Percentiles rank a stretch among this genome's conserved stretches.
phyloP scores from a whole-genome alignment of 306 rosid species.

The Quercus bicolor region DNA sequence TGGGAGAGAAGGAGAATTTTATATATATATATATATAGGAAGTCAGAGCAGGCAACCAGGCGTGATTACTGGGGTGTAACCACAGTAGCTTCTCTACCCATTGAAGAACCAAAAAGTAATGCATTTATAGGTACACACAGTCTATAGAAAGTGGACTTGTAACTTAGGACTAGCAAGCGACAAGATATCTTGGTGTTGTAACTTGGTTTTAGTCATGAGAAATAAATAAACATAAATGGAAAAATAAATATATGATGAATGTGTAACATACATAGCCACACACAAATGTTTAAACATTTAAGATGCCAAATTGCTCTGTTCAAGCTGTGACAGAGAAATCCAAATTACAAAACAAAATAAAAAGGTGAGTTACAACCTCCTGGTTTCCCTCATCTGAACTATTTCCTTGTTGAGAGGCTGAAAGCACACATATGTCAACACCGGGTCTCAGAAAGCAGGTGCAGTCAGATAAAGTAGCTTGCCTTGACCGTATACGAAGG shows the following conservation, averaged over 20 bases:
- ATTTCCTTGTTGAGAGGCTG: conserved; percentile 23
- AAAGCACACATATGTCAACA: conserved; percentile 63
- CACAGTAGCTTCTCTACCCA: too few species aligned
- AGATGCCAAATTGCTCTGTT: not conserved
- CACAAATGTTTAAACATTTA: not conserved
- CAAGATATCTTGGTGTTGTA: not conserved
- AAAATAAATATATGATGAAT: not conserved
- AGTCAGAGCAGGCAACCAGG: too few species aligned
- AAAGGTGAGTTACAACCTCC: conserved; percentile 51
- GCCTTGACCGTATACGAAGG: conserved; percentile 67
- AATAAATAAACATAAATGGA: not conserved
- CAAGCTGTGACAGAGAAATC: conserved; percentile 4
- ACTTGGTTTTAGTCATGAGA: too few species aligned
- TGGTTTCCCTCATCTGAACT: conserved; percentile 18
- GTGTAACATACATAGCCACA: not conserved
- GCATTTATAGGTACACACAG: not conserved
- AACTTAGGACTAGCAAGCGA: not conserved
- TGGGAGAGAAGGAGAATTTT: too few species aligned
- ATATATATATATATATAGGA: too few species aligned
- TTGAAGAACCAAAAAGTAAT: not conserved
- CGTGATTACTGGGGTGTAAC: too few species aligned
- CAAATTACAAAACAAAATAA: not conserved
- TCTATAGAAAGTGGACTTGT: not conserved
- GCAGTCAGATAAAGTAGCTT: conserved; percentile 68
- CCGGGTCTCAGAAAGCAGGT: conserved; percentile 71